Percentiles rank a stretch among this genome's conserved stretches.
Evolutionary conservation across 768 basidiomycete species (phyloP).

Genomic region (Suillus cothurnatus): DNA sequence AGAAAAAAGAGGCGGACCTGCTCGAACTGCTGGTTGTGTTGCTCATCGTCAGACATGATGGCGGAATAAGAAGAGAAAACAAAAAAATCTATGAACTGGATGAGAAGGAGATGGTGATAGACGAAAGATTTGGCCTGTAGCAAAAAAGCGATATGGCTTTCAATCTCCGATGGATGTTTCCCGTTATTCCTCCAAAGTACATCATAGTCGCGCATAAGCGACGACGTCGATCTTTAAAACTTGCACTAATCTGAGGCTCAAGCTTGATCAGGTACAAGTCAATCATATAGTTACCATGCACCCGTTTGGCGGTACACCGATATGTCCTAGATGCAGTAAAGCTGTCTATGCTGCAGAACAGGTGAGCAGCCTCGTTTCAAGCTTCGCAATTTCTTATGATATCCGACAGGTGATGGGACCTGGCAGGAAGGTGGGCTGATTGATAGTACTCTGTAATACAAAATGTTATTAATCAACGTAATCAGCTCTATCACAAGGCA

Average conservation of each 20-base stretch:
- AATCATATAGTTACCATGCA: slow-evolving; percentile 48
- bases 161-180: slow-evolving; percentile 40
- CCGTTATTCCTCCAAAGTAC: background rate
- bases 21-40: slow-evolving; percentile 87
- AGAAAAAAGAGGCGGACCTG: slow-evolving; percentile 47
- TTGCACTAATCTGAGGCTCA: background rate
- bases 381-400: slow-evolving; percentile 5
- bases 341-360: slow-evolving; percentile 89
- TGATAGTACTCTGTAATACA: background rate
- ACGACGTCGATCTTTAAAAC: background rate
- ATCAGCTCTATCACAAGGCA: slow-evolving; percentile 81
- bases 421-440: slow-evolving; percentile 72
- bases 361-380: slow-evolving; percentile 40
- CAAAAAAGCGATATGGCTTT: slow-evolving; percentile 32
- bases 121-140: slow-evolving; percentile 14
- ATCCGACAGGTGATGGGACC: slow-evolving; percentile 74
- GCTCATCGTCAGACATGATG: slow-evolving; percentile 88
- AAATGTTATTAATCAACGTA: slow-evolving; percentile 7
- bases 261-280: background rate
- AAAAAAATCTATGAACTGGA: slow-evolving; percentile 29
- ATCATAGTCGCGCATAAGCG: background rate
- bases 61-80: slow-evolving; percentile 17
- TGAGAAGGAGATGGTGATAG: slow-evolving; percentile 23
- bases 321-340: slow-evolving; percentile 75
- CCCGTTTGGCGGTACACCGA: slow-evolving; percentile 69